phyloP scores from a whole-genome alignment of 495 filamentous ascomycete genomes.

The Penicillium argentinense region DNA sequence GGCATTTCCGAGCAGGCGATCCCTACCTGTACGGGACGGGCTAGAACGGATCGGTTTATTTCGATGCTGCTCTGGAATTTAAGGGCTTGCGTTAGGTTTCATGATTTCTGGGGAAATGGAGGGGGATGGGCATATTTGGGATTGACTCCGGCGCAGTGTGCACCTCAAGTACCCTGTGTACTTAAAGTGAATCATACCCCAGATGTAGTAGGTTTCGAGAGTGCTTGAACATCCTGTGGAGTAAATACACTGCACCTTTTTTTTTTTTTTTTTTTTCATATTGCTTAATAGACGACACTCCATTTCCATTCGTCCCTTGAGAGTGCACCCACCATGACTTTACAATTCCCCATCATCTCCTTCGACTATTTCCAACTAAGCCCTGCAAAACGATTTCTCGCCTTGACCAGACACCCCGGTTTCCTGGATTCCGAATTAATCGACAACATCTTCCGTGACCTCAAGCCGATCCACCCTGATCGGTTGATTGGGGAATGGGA shows the following conservation, averaged over 20 bases:
- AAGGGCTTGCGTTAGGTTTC: not conserved
- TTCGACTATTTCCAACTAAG: conserved; percentile 10
- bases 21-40: conserved; percentile 1
- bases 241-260: no score
- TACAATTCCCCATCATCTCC: conserved; percentile 11
- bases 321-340: conserved; percentile 5
- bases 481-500: conserved; percentile 28
- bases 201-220: no score
- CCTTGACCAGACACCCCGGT: conserved; percentile 2
- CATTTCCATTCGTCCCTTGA: no score
- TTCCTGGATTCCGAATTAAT: not conserved
- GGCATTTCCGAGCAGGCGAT: conserved; percentile 10
- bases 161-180: not conserved
- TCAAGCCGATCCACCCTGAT: conserved; percentile 17
- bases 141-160: not conserved
- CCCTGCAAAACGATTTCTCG: conserved; percentile 8
- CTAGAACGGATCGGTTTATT: conserved; percentile 1
- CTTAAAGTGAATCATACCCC: not conserved
- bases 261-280: not conserved
- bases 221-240: no score
- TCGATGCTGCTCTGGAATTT: conserved; percentile 5
- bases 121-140: not conserved
- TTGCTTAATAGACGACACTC: no score
- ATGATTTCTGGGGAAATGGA: conserved; percentile 3
- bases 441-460: conserved; percentile 11